Evolutionary conservation across 2,329 filamentous ascomycete species (phyloP), one percentile per base, ranked within the genome.

Genomic region (Endocalyx cinctus): DNA sequence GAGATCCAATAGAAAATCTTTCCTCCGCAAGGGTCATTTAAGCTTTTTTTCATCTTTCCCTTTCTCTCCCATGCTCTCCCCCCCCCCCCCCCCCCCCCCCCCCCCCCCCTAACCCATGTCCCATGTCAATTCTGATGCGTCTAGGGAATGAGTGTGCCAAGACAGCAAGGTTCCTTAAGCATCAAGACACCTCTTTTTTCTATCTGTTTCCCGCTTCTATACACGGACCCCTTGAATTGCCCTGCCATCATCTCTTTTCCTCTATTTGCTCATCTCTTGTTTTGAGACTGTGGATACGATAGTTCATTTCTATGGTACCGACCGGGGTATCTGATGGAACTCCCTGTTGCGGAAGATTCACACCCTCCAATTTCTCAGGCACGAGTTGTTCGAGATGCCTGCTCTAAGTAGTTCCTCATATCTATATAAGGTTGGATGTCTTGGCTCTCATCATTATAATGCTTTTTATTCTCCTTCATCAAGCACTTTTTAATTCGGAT

Each of bases 201-300:
- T 43, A 46, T 43, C 42, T 46, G 42, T 47, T 38, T 45, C 44
- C 38, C 42, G 34, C 43, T 39, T 37, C 26, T 23, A 8, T 13
- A 25, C 20, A 19, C 25, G 38, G 35, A 34, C 22, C 27, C 30
- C 30, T 26, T 43, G 40, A 31, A 29, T 40, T 40, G 41, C 46
- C 49, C 45, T 53, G 46, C 55, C 51, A 52, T 47, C 45, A 45
- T 45, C 46, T 52, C 44, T 53, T 42, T 36, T 48, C 50, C 51
- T 48, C 50, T 41, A 43, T 44, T 44, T 44, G 33, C 43, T 33
- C 43, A 47, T 45, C 59, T 49, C 54, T 55, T 57, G 63, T 64
- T 65, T 64, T 58, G 59, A 51, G 55, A 57, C 51, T 57, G 55
- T 62, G 59, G 60, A 53, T 61, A 57, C 54, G 45, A n/a, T n/a